A percentile compares a stretch with the other conserved stretches of the same genome.
phyloP scores from a whole-genome alignment of 163 green algal species.

The Volvox carteri region DNA sequence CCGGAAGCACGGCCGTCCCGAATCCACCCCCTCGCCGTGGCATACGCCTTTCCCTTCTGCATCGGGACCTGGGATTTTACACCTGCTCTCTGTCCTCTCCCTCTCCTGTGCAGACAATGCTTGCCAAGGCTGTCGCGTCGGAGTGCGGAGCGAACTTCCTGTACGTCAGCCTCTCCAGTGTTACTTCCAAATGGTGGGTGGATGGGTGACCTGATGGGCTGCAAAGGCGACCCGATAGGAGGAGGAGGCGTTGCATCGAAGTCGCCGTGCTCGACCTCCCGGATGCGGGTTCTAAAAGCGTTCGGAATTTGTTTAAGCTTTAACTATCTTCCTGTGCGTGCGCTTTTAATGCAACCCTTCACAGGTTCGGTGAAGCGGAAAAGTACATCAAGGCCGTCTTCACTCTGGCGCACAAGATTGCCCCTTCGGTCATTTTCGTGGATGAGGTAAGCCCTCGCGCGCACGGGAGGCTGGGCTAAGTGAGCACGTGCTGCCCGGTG shows the following conservation, averaged over 20 bases:
- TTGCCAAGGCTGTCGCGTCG: slow-evolving; percentile 75
- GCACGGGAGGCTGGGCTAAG: too few relatives aligned
- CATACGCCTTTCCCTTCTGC: too few relatives aligned
- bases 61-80: too few relatives aligned
- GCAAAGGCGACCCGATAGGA: too few relatives aligned
- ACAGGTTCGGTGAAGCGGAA: slow-evolving; percentile 34
- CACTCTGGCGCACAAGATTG: slow-evolving; percentile 79
- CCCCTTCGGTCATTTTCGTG: slow-evolving; percentile 82
- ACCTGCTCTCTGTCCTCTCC: background rate
- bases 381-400: slow-evolving; percentile 71
- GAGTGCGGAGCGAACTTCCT: slow-evolving; percentile 78
- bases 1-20: too few relatives aligned
- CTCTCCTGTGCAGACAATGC: slow-evolving; percentile 68
- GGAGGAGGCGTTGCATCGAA: too few relatives aligned
- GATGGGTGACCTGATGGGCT: background rate
- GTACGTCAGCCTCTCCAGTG: slow-evolving; percentile 71
- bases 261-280: too few relatives aligned
- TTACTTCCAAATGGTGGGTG: slow-evolving; percentile 79
- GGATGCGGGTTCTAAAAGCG: too few relatives aligned
- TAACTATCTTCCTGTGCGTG: too few relatives aligned
- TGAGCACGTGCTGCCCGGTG: slow-evolving; percentile 47
- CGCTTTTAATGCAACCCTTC: too few relatives aligned
- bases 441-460: slow-evolving; percentile 69
- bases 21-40: too few relatives aligned
- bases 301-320: too few relatives aligned